Evolutionary conservation across 2,329 filamentous ascomycete genomes (phyloP).

Genomic region (Lojkania enalia): DNA sequence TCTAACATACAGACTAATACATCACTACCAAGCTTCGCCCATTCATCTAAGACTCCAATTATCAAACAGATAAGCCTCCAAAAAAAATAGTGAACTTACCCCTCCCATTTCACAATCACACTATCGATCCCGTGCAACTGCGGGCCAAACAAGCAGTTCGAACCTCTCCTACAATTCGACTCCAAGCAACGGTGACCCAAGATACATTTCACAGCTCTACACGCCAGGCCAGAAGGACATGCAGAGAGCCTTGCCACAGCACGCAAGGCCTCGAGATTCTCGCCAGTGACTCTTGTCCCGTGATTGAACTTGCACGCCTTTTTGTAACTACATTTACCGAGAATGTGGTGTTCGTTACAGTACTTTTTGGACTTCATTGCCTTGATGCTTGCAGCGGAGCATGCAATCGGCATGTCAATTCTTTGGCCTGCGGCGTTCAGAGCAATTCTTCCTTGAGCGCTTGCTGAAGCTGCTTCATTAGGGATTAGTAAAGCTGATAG

Average conservation of each 20-base stretch:
- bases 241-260: slow-evolving; percentile 2
- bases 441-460: neutral
- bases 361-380: slow-evolving; percentile 1
- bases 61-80: too few relatives aligned
- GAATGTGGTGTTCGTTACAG: slow-evolving; percentile 5
- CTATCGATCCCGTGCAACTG: neutral
- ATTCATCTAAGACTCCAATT: too few relatives aligned
- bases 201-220: slow-evolving; percentile 2
- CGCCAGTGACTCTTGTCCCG: slow-evolving; percentile 1
- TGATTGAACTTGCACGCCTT: neutral
- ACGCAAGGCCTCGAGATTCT: slow-evolving; percentile 1
- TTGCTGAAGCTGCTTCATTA: neutral
- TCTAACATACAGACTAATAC: too few relatives aligned
- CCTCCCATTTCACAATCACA: neutral
- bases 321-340: neutral
- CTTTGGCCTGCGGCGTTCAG: slow-evolving; percentile 4
- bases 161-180: neutral
- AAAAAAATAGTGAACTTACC: too few relatives aligned
- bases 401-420: neutral
- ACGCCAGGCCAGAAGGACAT: neutral
- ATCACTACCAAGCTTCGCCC: too few relatives aligned
- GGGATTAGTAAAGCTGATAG: neutral
- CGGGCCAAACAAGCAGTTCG: neutral
- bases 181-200: slow-evolving; percentile 1
- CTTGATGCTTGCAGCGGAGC: slow-evolving; percentile 1